These are phyloP conservation scores for Irpex sp. DNA, from an alignment of 1,284 basidiomycete species.

Conservation along the genomic window DNA sequence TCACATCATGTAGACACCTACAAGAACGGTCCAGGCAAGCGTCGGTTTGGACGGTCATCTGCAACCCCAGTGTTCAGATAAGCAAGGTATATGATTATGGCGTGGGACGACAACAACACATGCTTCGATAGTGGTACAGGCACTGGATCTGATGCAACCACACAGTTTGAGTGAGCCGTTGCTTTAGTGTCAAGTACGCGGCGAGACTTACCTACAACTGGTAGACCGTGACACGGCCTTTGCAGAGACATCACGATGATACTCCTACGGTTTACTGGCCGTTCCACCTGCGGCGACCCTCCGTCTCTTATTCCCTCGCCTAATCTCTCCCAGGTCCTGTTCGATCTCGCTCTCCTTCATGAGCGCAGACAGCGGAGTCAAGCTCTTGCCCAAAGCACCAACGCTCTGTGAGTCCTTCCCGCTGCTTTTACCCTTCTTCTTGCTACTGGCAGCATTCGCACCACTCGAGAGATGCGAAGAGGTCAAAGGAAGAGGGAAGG, in stretches of 20 bases:
- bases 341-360: slow-evolving; percentile 67
- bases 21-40: no score
- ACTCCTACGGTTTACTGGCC: not conserved
- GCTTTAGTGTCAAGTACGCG: no score
- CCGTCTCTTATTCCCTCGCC: slow-evolving; percentile 64
- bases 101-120: not conserved
- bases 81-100: no score
- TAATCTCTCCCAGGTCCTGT: slow-evolving; percentile 67
- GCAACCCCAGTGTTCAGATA: no score
- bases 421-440: slow-evolving; percentile 54
- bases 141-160: no score
- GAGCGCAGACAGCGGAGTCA: slow-evolving; percentile 38
- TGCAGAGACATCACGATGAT: no score
- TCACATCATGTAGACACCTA: no score
- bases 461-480: slow-evolving; percentile 28
- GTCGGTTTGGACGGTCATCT: no score
- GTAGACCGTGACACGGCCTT: not conserved
- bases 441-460: slow-evolving; percentile 33
- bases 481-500: slow-evolving; percentile 73
- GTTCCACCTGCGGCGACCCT: slow-evolving; percentile 39
- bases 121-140: not conserved
- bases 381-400: slow-evolving; percentile 64
- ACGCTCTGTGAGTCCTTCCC: slow-evolving; percentile 40
- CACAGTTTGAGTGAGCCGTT: no score
- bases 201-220: not conserved